Percentiles rank a stretch among this genome's conserved stretches.
phyloP scores from a whole-genome alignment of 2,329 filamentous ascomycete genomes.

The Colletotrichum ledebouriae region DNA sequence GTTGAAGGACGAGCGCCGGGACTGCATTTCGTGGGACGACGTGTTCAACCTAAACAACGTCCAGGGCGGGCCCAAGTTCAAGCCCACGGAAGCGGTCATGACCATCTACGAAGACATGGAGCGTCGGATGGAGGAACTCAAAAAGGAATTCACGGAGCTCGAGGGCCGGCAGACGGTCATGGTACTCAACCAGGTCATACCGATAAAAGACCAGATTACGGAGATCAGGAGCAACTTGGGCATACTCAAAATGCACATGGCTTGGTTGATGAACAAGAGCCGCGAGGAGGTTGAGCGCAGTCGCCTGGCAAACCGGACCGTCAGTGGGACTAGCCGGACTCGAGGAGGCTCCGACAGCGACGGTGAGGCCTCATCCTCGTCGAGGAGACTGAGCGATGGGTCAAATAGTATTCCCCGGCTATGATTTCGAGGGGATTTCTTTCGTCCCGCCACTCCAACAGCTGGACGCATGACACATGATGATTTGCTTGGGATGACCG shows the following conservation, averaged over 20 bases:
- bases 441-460: neutral
- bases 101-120: slow-evolving; percentile 44
- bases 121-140: slow-evolving; percentile 66
- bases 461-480: neutral
- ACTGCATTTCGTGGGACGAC: slow-evolving; percentile 40
- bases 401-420: slow-evolving; percentile 54
- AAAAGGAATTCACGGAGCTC: slow-evolving; percentile 68
- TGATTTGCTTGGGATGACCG: neutral
- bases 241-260: slow-evolving; percentile 71
- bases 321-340: slow-evolving; percentile 45
- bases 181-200: slow-evolving; percentile 72
- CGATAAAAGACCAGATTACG: slow-evolving; percentile 72
- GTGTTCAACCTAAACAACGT: slow-evolving; percentile 39
- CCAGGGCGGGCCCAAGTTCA: slow-evolving; percentile 37
- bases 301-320: slow-evolving; percentile 47
- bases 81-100: slow-evolving; percentile 43
- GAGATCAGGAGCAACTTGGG: slow-evolving; percentile 70
- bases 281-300: slow-evolving; percentile 58
- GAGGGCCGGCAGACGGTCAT: slow-evolving; percentile 72
- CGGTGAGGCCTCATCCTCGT: slow-evolving; percentile 41
- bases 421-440: slow-evolving; percentile 7
- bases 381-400: slow-evolving; percentile 49
- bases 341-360: slow-evolving; percentile 47
- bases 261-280: slow-evolving; percentile 68
- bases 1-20: slow-evolving; percentile 46